Evolutionary conservation across 148 eudicot species (phyloP).

Genomic region (Diospyros lotus): DNA sequence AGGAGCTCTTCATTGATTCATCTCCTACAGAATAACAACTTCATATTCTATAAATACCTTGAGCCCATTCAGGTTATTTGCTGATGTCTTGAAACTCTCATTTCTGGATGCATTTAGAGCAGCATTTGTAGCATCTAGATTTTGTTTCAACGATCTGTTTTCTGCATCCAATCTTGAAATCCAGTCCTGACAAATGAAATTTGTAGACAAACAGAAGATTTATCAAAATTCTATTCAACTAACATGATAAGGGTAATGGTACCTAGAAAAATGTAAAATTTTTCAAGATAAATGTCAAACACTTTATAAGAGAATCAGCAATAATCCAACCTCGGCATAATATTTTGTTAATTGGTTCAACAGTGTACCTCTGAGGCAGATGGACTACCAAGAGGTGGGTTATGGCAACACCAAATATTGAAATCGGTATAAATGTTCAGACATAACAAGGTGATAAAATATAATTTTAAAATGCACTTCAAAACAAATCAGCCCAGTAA

Average conservation of each 20-base stretch:
- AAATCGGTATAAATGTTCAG: neutral
- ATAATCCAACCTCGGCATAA: neutral
- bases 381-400: neutral
- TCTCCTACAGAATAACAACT: neutral
- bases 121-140: conserved; percentile 44
- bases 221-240: neutral
- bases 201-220: neutral
- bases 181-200: conserved; percentile 49
- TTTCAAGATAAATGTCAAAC: neutral
- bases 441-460: neutral
- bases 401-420: neutral
- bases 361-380: too few species aligned
- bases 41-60: conserved; percentile 38
- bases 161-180: conserved; percentile 63
- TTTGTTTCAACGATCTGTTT: conserved; percentile 68
- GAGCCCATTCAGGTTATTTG: conserved; percentile 33
- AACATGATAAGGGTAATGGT: neutral
- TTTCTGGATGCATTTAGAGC: conserved; percentile 47
- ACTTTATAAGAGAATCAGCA: neutral
- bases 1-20: neutral
- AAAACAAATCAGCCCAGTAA: neutral
- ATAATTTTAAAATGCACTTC: neutral
- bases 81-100: conserved; percentile 38
- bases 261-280: neutral
- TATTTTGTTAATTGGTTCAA: too few species aligned